These are phyloP conservation scores for Cryptosporidium bovis DNA, from an alignment of 169 alveolate species.

Conservation along the genomic window DNA sequence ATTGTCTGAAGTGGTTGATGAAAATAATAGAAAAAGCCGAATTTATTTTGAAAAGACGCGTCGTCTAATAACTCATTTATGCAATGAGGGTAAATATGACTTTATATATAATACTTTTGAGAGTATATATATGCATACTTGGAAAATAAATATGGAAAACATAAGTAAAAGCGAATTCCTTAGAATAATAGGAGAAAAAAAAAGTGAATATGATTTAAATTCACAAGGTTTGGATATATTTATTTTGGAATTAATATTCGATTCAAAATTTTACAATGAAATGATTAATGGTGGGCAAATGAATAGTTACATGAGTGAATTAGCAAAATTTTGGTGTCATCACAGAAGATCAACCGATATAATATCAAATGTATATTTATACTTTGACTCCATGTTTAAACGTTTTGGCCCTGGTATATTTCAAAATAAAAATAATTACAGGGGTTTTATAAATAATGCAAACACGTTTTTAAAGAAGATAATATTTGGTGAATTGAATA, in stretches of 20 bases:
- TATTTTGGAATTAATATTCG: not conserved
- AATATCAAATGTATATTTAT: constrained; percentile 43
- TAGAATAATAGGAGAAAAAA: not conserved
- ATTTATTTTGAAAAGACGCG: constrained; percentile 36
- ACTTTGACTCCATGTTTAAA: constrained; percentile 43
- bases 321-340: constrained; percentile 51
- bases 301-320: constrained; percentile 4
- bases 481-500: not conserved
- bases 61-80: constrained; percentile 35
- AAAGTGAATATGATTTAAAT: not conserved
- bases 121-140: constrained; percentile 14
- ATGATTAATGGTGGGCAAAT: not conserved
- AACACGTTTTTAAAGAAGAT: constrained; percentile 9
- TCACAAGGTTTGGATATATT: not conserved
- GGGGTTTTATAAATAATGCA: constrained; percentile 41
- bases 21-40: not conserved
- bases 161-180: constrained; percentile 16
- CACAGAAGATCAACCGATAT: constrained; percentile 61
- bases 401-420: constrained; percentile 2
- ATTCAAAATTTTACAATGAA: not conserved
- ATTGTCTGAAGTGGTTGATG: not conserved
- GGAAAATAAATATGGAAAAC: constrained; percentile 14
- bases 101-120: constrained; percentile 38
- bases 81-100: constrained; percentile 41
- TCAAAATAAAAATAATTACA: constrained; percentile 9